Base-by-base conservation (phyloP, 371 early-diverging fungal species). In the Mucor plumbeus region DNA sequence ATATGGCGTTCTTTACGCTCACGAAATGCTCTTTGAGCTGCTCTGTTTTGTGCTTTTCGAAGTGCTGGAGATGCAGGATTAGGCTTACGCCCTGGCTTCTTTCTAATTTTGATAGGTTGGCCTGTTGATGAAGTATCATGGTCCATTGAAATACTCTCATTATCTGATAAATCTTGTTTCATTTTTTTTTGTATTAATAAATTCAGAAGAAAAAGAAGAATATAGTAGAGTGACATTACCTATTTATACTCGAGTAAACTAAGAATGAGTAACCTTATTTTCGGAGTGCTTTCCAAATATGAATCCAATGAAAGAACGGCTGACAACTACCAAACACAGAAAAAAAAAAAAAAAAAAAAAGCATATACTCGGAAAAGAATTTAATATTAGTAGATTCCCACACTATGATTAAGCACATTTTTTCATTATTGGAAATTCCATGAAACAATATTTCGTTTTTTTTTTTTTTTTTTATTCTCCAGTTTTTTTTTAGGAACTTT, bases 1-100 rank as follows among this genome's bases (percentile, higher is more conserved):
- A 92, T 77, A 64, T 92, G 90, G 50, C 85, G 75, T 70, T 92
- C 91, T 75, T 91, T 92, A 59, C 94, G 87, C 70, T 93, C 91
- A 55, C 94, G 78, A 70, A 92, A 93, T 3, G 92, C 93, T 26
- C 92, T 81, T 74, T 93, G 93, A 0, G 93, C 93, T 5, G 91
- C 92, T 47, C 94, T 75, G 75, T 93, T 93, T 71, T 93, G 94
- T 26, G 90, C 92, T 53, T 91, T 92, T 33, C 94, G 86, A 41
- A 91, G 83, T 10, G 88, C 88, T 17, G 87, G 89, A 3, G 88
- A 87, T 15, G 88, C 87, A 26, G 88, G 89, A 58, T 87, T 89
- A 17, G 92, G 93, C 76, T 94, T 94, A 26, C 96, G 80, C 3
- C 96, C 96, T 4, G 96, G 93, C 77, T 92, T 93, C 68, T 89